Evolutionary conservation across 805 yeast genomes (phyloP), one percentile per base, ranked within the genome.

Genomic region (Ogataea corticis): DNA sequence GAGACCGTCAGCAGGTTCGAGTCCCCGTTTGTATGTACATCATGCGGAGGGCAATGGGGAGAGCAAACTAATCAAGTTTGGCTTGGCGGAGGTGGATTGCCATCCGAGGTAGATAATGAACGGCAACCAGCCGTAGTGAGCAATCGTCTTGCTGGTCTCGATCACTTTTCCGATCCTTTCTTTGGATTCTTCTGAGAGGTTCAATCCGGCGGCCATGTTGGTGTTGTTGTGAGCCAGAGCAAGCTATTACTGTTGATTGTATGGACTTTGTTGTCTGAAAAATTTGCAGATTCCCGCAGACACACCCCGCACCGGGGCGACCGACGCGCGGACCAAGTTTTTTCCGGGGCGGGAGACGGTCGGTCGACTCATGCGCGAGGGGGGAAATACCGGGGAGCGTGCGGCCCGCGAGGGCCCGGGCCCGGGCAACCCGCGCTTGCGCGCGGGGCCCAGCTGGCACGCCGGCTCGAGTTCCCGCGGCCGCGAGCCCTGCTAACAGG

Each of bases 91-190:
- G 52, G 92, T 83, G 57, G 87, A 81, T 46, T 79, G 67, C 90
- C 90, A 85, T 38, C 94, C 99, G 58, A 94, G 73, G 75, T 94
- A 94, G 63, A 94, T 75, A 55, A 94, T 84, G 65, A 94, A 86
- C 46, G 99, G 99, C 60, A 94, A 84, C 88, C 96, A 94, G 38
- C 98, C 97, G 70, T 90, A 94, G 71, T 95, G 99, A 48, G 92
- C 87, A 61, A 85, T 77, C 42, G 88, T 86, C 65, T 89, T 87
- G 54, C 96, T 82, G 58, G 88, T 75, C 58, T 87, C 95, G 56
- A 90, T 72, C 52, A 91, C 72, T 67, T 84, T 88, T 66, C 83
- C 71, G 68, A 94, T 79, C 72, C 98, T 89, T 74, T 94, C 99
- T 79, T 71, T 72, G 25, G 76, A 69, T 57, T 73, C 77, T 65